Evolutionary conservation across 176 grass and related monocot species (phyloP), one percentile per base, ranked within the genome.

Genomic region (Cenchrus fungigraminus): DNA sequence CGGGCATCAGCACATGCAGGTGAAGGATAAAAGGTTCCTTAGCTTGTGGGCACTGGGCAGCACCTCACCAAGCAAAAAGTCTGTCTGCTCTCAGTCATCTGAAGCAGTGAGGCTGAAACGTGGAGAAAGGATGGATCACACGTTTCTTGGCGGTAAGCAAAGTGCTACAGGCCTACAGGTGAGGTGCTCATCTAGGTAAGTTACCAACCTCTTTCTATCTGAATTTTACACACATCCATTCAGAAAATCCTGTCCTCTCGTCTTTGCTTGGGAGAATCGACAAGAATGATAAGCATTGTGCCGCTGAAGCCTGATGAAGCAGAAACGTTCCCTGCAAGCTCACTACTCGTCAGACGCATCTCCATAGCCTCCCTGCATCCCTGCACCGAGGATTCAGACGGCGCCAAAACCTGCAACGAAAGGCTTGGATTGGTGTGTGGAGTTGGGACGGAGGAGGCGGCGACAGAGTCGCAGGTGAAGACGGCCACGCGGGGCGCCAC

Each of bases 111-210:
- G 3, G n/a, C 22, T 40, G 73, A 17, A 54, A 67, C 72, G 61
- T 68, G 51, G 73, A 40, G 57, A 69, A 77, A 69, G n/a, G 74
- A 85, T 49, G 40, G 63, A 68, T 47, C 22, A 53, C 83, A 57
- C 50, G 63, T 77, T 77, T 68, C 37, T 46, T 58, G 61, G 34
- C 31, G n/a, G 74, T 1, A 11, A 44, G 55, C 56, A 77, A 12
- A 43, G 53, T 22, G 12, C 16, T 59, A 19, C 3, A 5, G 44
- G 43, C n/a, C 44, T 62, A 32, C 31, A 32, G 31, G 31, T 32
- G 31, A 32, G 31, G 31, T 32, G 31, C 31, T 32, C 31, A 32
- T 32, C 31, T 32, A 32, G 31, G 31, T 9, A 61, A 61, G 55
- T 56, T 45, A 11, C 12, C 60, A 9, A 6, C 22, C 22, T 79